Base-by-base conservation (phyloP, 75 land plant genomes). In the Larix kaempferi region DNA sequence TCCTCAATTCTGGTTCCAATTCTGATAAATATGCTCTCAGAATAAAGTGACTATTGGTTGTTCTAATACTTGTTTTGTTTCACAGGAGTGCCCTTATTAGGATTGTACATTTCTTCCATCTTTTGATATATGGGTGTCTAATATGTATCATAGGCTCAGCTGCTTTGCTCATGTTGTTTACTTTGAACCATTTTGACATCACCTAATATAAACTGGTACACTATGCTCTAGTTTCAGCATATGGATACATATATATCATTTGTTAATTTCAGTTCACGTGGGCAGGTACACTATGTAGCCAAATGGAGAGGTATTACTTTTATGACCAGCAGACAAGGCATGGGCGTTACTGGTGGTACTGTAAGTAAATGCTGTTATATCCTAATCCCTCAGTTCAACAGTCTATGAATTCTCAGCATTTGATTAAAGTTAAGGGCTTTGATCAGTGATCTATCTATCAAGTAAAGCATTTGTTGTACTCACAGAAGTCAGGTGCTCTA, bases 321-420 rank as follows among this genome's bases (percentile, higher is more conserved):
- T 76, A 94, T 94, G 95, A 96, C 99, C 8, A 94, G 98, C 76
- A 82, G 99, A 69, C 95, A 92, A 89, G 99, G 98, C 23, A 80
- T 92, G 73, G 99, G 99, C 27, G 94, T 96, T 82, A 90, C 90
- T 23, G 99, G 99, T 81, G 99, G 99, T 75, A 87, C 98, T 56
- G 99, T 96, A 84, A 84, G 91, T 39, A 56, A 58, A 57, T 19
- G 22, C 23, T 21, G 57, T 27, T 39, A 56, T 59, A 62, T 4
- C 35, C 60, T 56, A 59, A 3, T 49, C 54, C 54, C 10, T 29
- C 33, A 11, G 10, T 0, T 49, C 16, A 22, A 39, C 52, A 7
- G 49, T 8, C n/a, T 37, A 3, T 69, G 8, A 69, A 44, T 41
- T 17, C 14, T 21, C 12, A 69, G 22, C 44, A 39, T n/a, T 8